These are phyloP conservation scores for Parastagonospora nodorum DNA, from an alignment of 2,329 filamentous ascomycete species.

Conservation along the genomic window DNA sequence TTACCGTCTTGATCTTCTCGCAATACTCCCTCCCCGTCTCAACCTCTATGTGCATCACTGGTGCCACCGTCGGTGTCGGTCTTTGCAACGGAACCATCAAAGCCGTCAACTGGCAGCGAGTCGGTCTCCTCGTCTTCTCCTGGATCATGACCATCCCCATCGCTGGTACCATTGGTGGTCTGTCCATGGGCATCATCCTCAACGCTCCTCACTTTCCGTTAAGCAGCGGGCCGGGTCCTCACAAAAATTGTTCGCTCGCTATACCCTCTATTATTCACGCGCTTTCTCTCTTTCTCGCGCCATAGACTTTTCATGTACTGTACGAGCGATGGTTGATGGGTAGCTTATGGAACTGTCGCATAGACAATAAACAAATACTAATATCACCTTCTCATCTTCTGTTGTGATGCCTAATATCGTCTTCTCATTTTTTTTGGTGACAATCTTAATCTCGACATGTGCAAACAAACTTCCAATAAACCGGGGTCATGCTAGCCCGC, in stretches of 20 bases:
- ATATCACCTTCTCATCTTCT: neutral
- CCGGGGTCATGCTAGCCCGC: too few species aligned
- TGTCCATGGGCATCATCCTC: constrained; percentile 55
- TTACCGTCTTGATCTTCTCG: constrained; percentile 77
- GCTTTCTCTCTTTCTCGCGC: neutral
- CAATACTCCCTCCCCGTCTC: constrained; percentile 77
- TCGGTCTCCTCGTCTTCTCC: constrained; percentile 67
- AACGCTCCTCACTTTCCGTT: constrained; percentile 62
- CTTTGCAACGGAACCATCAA: constrained; percentile 74
- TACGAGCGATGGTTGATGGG: neutral
- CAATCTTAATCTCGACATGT: too few species aligned
- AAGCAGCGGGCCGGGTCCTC: neutral
- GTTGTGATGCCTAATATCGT: neutral
- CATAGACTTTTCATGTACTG: constrained; percentile 2
- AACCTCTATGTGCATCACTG: constrained; percentile 72
- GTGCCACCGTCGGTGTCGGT: constrained; percentile 77
- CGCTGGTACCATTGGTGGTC: constrained; percentile 60
- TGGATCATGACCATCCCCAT: constrained; percentile 70
- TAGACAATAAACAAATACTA: constrained; percentile 2
- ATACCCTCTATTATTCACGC: constrained; percentile 4
- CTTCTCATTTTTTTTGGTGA: too few species aligned
- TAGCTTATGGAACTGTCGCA: neutral
- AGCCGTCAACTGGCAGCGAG: constrained; percentile 75
- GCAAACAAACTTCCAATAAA: too few species aligned
- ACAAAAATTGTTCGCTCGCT: neutral